A percentile compares a stretch with the other conserved stretches of the same genome.
phyloP scores from a whole-genome alignment of 495 filamentous ascomycete species.

The Penicillium dipodomyicola region DNA sequence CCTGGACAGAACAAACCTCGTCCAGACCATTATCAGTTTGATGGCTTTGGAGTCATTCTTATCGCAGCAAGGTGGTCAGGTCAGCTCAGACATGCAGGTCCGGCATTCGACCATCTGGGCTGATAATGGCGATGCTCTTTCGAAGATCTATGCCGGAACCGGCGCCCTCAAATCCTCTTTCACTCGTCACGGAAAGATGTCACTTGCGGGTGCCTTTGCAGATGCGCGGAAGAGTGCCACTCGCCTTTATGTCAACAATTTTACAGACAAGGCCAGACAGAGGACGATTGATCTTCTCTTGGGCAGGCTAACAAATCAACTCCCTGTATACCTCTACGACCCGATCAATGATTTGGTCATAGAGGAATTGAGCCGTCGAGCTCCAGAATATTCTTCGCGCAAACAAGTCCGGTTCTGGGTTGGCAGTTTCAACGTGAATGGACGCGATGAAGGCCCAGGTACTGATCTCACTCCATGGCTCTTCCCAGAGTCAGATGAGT shows the following conservation, averaged over 20 bases:
- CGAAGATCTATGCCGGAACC: constrained; percentile 94
- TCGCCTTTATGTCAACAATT: constrained; percentile 94
- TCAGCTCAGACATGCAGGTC: constrained; percentile 79
- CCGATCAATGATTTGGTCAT: constrained; percentile 89
- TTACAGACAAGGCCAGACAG: constrained; percentile 87
- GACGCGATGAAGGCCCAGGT: constrained; percentile 68
- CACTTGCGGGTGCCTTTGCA: constrained; percentile 86
- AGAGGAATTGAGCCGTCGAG: constrained; percentile 64
- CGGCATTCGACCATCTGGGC: constrained; percentile 92
- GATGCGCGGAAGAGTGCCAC: constrained; percentile 94
- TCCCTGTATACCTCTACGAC: constrained; percentile 82
- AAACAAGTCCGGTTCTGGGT: constrained; percentile 64
- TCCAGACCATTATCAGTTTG: constrained; percentile 90
- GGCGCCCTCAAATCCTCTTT: constrained; percentile 94
- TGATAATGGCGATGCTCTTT: constrained; percentile 95
- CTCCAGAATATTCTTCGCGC: constrained; percentile 52
- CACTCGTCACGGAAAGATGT: constrained; percentile 96
- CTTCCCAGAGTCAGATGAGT: constrained; percentile 53
- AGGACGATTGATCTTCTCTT: constrained; percentile 91
- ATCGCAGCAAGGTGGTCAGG: constrained; percentile 59
- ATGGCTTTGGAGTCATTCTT: constrained; percentile 86
- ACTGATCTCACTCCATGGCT: constrained; percentile 86
- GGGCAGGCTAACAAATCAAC: constrained; percentile 78
- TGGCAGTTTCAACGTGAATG: constrained; percentile 95
- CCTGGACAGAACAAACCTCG: constrained; percentile 90